A percentile compares a stretch with the other conserved stretches of the same genome.
These are phyloP conservation scores for Colletotrichum theobromicola DNA, from an alignment of 2,329 filamentous ascomycete genomes.

Conservation along the genomic window DNA sequence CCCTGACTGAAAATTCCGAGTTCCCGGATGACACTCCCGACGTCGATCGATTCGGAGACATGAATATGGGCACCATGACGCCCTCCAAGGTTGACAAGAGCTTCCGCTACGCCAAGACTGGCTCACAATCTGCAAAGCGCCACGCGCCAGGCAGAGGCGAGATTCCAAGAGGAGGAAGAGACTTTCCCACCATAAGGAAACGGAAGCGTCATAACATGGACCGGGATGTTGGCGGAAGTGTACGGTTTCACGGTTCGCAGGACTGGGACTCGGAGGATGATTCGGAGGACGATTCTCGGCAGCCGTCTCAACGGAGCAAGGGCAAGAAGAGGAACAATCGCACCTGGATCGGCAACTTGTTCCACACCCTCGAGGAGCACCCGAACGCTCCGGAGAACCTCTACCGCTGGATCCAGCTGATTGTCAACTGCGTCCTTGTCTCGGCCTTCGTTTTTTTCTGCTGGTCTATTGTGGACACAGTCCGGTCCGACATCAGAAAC, in stretches of 20 bases:
- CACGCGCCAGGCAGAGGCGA: slow-evolving; percentile 67
- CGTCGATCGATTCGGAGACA: slow-evolving; percentile 48
- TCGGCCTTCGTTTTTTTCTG: slow-evolving; percentile 62
- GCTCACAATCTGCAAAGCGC: slow-evolving; percentile 43
- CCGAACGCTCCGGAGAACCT: slow-evolving; percentile 64
- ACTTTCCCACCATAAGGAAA: slow-evolving; percentile 52
- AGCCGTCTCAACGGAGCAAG: slow-evolving; percentile 10
- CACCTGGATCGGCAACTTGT: slow-evolving; percentile 47
- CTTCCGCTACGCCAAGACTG: slow-evolving; percentile 47
- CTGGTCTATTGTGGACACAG: slow-evolving; percentile 71
- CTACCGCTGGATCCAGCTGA: slow-evolving; percentile 62
- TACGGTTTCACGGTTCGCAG: slow-evolving; percentile 47
- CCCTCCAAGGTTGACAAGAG: slow-evolving; percentile 52
- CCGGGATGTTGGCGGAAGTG: slow-evolving; percentile 53
- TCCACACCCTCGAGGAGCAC: slow-evolving; percentile 60
- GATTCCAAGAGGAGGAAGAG: slow-evolving; percentile 54
- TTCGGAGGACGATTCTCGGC: slow-evolving; percentile 46
- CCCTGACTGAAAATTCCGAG: slow-evolving; percentile 62
- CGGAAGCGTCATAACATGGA: slow-evolving; percentile 58
- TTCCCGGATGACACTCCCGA: slow-evolving; percentile 59
- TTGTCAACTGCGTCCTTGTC: slow-evolving; percentile 69
- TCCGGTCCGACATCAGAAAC: slow-evolving; percentile 76
- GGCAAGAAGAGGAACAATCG: slow-evolving; percentile 20
- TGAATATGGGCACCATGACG: slow-evolving; percentile 50
- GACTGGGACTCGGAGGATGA: slow-evolving; percentile 53